Conservation (phyloP, 305 asterid species). For the Plantago coronopus region DNA sequence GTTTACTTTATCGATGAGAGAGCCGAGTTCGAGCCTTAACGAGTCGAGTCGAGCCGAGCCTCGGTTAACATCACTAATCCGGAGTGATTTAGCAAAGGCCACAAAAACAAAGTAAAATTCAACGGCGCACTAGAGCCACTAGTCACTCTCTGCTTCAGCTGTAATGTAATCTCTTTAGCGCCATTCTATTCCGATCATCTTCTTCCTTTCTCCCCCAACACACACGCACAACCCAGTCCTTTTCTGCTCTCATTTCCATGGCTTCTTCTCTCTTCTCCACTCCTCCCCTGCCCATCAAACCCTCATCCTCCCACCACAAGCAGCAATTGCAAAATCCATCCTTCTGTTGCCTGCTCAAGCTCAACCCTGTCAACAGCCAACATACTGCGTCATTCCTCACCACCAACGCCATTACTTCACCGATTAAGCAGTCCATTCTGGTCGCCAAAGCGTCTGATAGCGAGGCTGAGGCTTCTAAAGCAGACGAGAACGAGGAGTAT, state of each 20-base stretch:
- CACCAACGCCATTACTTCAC: slow-evolving; percentile 16
- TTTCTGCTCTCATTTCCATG: slow-evolving; percentile 26
- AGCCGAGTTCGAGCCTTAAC: no score
- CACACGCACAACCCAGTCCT: background rate
- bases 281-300: slow-evolving; percentile 31
- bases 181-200: background rate
- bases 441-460: slow-evolving; percentile 48
- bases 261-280: slow-evolving; percentile 63
- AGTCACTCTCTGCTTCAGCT: slow-evolving; percentile 16
- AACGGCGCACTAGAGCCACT: slow-evolving; percentile 45
- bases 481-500: slow-evolving; percentile 51
- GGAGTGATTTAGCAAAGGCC: background rate
- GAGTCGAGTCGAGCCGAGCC: no score
- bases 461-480: slow-evolving; percentile 27
- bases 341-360: slow-evolving; percentile 41
- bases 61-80: no score
- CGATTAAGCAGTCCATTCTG: slow-evolving; percentile 24
- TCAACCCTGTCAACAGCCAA: slow-evolving; percentile 30
- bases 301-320: slow-evolving; percentile 14
- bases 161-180: slow-evolving; percentile 13
- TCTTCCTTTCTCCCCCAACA: no score
- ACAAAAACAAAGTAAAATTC: slow-evolving; percentile 17
- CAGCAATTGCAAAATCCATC: slow-evolving; percentile 35
- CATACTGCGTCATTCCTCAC: slow-evolving; percentile 8
- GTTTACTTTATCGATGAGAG: no score